Evolutionary conservation across 352 stramenopile species (phyloP), one percentile per base, ranked within the genome.

Genomic region (Sclerospora graminicola): DNA sequence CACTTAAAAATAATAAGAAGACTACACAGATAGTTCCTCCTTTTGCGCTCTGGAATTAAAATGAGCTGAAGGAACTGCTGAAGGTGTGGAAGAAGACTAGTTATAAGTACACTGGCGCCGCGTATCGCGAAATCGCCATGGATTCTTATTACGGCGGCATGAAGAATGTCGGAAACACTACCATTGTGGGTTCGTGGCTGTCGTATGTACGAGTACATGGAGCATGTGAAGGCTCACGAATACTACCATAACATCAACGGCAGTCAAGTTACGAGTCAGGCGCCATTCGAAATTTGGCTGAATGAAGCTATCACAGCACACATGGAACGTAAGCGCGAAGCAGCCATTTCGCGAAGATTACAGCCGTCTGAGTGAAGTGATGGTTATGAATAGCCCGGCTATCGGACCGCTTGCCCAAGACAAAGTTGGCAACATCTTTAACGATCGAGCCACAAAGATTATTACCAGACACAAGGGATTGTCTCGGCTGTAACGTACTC

Each of bases 191-290:
- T 51, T 77, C 75, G 29, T 83, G 71, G 26, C 40, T 87, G 45
- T 83, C 67, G 41, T 71, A 72, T 62, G 49, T 87, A 87, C 49
- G 70, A 82, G 51, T 87, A 87, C 66, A 84, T 84, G 72, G 75
- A 87, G 56, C 69, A 79, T 46, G 75, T 87, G 34, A 87, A 87
- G 52, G 70, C 83, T 13, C 75, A 87, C 66, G 75, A 87, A 38
- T 87, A 84, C 63, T 87, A 87, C 62, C 75, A 87, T 62, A 87
- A 87, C 44, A 87, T 87, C 47, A 87, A 87, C 48, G 75, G 75
- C 27, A 81, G 64, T 35, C 69, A 87, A 41, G 75, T 87, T 18
- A 87, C 75, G 13, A 71, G 75, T 21, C 75, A 87, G 55, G 82
- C 69, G n/a, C n/a, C n/a, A n/a, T n/a, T n/a, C n/a, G n/a, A n/a